Evolutionary conservation across 2,329 filamentous ascomycete species (phyloP).

Genomic region (Diaporthe citrichinensis): DNA sequence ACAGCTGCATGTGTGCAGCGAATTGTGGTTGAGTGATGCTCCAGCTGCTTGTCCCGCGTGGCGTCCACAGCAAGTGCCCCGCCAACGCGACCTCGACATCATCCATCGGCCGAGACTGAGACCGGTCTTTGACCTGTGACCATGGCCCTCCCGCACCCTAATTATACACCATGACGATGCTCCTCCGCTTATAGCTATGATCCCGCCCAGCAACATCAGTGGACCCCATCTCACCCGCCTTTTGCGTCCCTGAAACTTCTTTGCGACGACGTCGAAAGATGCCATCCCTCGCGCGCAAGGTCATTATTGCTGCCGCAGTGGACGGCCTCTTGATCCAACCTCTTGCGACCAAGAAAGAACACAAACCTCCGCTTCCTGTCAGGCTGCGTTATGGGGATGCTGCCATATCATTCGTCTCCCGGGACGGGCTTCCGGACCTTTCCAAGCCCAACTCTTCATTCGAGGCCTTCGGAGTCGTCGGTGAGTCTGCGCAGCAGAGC

Average conservation of each 20-base stretch:
- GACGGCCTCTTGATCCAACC: slow-evolving; percentile 89
- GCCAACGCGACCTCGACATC: slow-evolving; percentile 21
- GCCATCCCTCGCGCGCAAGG: slow-evolving; percentile 84
- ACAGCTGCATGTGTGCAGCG: slow-evolving; percentile 38
- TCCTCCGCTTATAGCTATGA: slow-evolving; percentile 12
- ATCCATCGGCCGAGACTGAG: slow-evolving; percentile 13
- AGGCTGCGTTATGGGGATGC: slow-evolving; percentile 79
- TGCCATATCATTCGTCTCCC: slow-evolving; percentile 58
- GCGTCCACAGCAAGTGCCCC: slow-evolving; percentile 29
- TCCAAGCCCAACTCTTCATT: slow-evolving; percentile 65
- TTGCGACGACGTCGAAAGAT: slow-evolving; percentile 59
- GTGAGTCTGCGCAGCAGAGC: slow-evolving; percentile 53
- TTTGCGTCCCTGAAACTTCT: slow-evolving; percentile 39
- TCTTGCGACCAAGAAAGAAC: slow-evolving; percentile 73
- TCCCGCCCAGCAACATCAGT: slow-evolving; percentile 26
- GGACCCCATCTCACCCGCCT: slow-evolving; percentile 37
- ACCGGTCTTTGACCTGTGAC: slow-evolving; percentile 20
- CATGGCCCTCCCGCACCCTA: slow-evolving; percentile 23
- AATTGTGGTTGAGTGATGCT: slow-evolving; percentile 14
- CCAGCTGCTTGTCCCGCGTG: slow-evolving; percentile 13
- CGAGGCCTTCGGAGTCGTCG: slow-evolving; percentile 72
- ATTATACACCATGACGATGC: slow-evolving; percentile 29
- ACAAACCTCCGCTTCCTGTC: slow-evolving; percentile 69
- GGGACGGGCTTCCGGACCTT: slow-evolving; percentile 61
- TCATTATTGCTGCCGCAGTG: slow-evolving; percentile 83